Percentiles rank a stretch among this genome's conserved stretches.
These are phyloP conservation scores for Schwanniomyces etchellsii DNA, from an alignment of 1,139 yeast species.

Conservation along the genomic window DNA sequence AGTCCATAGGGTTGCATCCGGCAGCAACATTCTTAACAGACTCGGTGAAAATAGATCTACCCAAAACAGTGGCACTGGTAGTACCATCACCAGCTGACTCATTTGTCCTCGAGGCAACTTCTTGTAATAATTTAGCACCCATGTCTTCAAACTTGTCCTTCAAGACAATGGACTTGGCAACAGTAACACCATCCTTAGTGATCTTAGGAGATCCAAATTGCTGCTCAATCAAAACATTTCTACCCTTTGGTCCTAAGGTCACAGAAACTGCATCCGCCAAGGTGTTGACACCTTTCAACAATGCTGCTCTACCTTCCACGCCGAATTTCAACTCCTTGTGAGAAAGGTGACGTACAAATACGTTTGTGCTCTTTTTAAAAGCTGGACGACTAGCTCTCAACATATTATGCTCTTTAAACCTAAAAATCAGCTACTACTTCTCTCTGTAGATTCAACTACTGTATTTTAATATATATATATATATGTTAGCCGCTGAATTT, in stretches of 20 bases:
- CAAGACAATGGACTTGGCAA: slow-evolving; percentile 81
- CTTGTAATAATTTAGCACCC: slow-evolving; percentile 95
- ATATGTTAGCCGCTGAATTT: too few species aligned
- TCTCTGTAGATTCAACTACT: too few species aligned
- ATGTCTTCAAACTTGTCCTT: slow-evolving; percentile 93
- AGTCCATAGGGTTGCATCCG: slow-evolving; percentile 99
- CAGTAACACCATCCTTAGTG: slow-evolving; percentile 99
- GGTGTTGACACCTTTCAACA: slow-evolving; percentile 92
- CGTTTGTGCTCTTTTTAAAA: slow-evolving; percentile 32
- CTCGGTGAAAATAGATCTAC: slow-evolving; percentile 95
- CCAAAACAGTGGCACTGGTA: slow-evolving; percentile 95
- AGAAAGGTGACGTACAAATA: slow-evolving; percentile 56
- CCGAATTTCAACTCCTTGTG: slow-evolving; percentile 98
- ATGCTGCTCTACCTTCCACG: slow-evolving; percentile 97
- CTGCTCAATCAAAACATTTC: slow-evolving; percentile 96
- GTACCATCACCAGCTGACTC: slow-evolving; percentile 99
- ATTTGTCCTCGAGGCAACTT: slow-evolving; percentile 96
- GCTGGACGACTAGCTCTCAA: slow-evolving; percentile 52
- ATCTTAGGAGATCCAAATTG: slow-evolving; percentile 96
- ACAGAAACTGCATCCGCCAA: slow-evolving; percentile 97
- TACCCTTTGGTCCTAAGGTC: slow-evolving; percentile 97
- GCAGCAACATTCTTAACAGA: slow-evolving; percentile 98
- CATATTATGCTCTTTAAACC: slow-evolving; percentile 24
- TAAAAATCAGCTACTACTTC: neutral
- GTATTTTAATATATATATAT: too few species aligned